phyloP scores from a whole-genome alignment of 2,329 filamentous ascomycete genomes.

The Phyllosticta citrichinensis region DNA sequence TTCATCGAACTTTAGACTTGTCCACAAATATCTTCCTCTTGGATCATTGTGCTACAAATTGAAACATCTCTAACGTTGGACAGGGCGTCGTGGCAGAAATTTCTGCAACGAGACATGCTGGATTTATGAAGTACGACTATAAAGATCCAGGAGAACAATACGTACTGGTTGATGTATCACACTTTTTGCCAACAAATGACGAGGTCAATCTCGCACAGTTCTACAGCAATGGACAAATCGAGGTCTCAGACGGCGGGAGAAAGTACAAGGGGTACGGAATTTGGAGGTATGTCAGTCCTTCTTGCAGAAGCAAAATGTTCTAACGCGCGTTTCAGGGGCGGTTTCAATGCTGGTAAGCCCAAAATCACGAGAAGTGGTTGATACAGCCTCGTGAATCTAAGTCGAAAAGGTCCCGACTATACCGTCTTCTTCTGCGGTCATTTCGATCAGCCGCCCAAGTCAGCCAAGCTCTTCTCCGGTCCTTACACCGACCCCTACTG shows the following conservation, averaged over 20 bases:
- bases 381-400: no score
- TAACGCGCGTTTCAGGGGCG: constrained; percentile 12
- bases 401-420: constrained; percentile 15
- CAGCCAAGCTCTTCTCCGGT: constrained; percentile 13
- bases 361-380: no score
- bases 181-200: constrained; percentile 19
- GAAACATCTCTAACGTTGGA: background rate
- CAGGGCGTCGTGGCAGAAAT: constrained; percentile 47
- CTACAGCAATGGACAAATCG: constrained; percentile 17
- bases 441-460: constrained; percentile 14
- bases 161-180: constrained; percentile 37
- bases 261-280: constrained; percentile 20
- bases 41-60: background rate
- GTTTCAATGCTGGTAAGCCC: constrained; percentile 21
- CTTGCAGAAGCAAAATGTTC: background rate
- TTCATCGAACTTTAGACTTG: background rate
- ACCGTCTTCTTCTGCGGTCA: constrained; percentile 20
- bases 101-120: constrained; percentile 45
- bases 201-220: constrained; percentile 12
- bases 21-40: background rate
- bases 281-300: constrained; percentile 3
- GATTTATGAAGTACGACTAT: constrained; percentile 53
- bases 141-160: constrained; percentile 31
- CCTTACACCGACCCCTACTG: constrained; percentile 16
- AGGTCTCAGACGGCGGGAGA: constrained; percentile 15